Evolutionary conservation across 169 alveolate genomes (phyloP).

Genomic region (Condylostoma magnum): DNA sequence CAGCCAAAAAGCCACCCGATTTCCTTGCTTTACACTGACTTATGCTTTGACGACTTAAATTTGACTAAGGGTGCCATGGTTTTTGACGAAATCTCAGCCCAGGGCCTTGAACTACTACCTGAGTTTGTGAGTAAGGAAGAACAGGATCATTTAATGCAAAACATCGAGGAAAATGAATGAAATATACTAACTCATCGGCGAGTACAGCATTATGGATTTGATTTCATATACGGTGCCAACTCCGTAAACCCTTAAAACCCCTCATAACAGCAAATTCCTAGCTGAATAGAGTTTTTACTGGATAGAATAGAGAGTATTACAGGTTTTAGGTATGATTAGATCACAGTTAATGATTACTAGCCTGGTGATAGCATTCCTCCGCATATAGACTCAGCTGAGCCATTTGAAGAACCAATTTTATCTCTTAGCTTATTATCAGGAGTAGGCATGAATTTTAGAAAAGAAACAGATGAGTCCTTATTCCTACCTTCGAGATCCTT

Average conservation of each 20-base stretch:
- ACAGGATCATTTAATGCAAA: constrained; percentile 31
- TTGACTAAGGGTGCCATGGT: neutral
- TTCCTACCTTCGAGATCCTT: constrained; percentile 57
- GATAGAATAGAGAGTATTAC: neutral
- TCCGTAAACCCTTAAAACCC: no score
- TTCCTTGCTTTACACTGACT: neutral
- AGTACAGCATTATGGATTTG: constrained; percentile 77
- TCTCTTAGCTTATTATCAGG: constrained; percentile 45
- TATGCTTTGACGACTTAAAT: neutral
- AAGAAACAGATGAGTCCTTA: constrained; percentile 40
- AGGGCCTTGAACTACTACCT: constrained; percentile 50
- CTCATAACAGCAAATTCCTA: constrained; percentile 24
- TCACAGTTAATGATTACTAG: constrained; percentile 37
- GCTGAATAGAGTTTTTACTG: constrained; percentile 22
- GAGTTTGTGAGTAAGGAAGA: constrained; percentile 57
- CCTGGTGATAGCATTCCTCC: constrained; percentile 77
- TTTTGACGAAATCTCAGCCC: constrained; percentile 27
- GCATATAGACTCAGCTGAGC: constrained; percentile 69
- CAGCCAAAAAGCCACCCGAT: constrained; percentile 1
- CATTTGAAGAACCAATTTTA: constrained; percentile 63
- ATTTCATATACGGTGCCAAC: constrained; percentile 66
- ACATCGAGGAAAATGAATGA: constrained; percentile 55
- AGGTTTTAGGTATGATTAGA: constrained; percentile 32
- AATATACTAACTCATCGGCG: constrained; percentile 48
- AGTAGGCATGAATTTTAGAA: constrained; percentile 55